Evolutionary conservation across 2,329 filamentous ascomycete genomes (phyloP).

Genomic region (Monosporascus sp.): DNA sequence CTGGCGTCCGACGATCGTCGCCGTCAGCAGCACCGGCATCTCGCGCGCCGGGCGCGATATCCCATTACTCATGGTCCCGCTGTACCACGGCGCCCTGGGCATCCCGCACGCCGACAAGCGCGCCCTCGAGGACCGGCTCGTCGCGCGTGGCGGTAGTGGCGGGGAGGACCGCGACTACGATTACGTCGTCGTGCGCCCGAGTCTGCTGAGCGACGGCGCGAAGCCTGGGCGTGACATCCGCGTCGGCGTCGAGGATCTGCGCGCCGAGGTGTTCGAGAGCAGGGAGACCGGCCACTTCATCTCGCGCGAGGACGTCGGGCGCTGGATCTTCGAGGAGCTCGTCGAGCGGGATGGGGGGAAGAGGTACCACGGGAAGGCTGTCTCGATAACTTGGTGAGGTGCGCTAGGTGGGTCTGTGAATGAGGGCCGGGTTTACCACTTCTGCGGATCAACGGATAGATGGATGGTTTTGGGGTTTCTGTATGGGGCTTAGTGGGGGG

Average conservation of each 20-base stretch:
- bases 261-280: slow-evolving; percentile 22
- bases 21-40: slow-evolving; percentile 39
- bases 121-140: slow-evolving; percentile 34
- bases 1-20: slow-evolving; percentile 30
- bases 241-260: slow-evolving; percentile 34
- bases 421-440: too few species aligned
- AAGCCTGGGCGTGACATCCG: slow-evolving; percentile 24
- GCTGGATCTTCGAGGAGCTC: slow-evolving; percentile 40
- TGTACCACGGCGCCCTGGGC: slow-evolving; percentile 37
- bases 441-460: too few species aligned
- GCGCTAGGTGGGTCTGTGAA: too few species aligned
- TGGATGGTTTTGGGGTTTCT: too few species aligned
- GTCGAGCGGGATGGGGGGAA: slow-evolving; percentile 15
- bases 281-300: slow-evolving; percentile 42
- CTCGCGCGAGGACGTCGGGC: slow-evolving; percentile 40
- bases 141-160: slow-evolving; percentile 7
- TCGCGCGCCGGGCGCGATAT: slow-evolving; percentile 33
- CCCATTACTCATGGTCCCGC: slow-evolving; percentile 35
- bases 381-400: slow-evolving; percentile 28
- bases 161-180: slow-evolving; percentile 21
- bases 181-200: slow-evolving; percentile 35
- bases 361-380: slow-evolving; percentile 30
- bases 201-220: slow-evolving; percentile 29
- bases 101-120: slow-evolving; percentile 44
- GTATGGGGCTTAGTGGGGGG: too few species aligned